These are phyloP conservation scores for Tolypocladium cylindrosporum DNA, from an alignment of 2,329 filamentous ascomycete genomes.

Conservation along the genomic window DNA sequence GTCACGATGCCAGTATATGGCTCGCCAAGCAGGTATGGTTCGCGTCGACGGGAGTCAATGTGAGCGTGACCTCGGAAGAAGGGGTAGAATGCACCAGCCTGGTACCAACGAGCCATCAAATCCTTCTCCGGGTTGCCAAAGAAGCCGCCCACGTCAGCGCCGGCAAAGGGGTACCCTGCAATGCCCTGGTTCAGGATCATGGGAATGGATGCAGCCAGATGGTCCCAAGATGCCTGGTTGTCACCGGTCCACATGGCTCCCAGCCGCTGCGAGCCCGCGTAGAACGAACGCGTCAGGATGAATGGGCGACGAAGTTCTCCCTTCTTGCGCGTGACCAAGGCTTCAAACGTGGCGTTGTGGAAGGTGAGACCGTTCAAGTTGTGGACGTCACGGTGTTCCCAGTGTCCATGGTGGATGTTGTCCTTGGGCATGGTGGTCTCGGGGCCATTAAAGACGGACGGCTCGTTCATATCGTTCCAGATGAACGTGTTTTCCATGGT, in stretches of 20 bases:
- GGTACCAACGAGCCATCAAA: slow-evolving; percentile 88
- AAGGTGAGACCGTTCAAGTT: slow-evolving; percentile 94
- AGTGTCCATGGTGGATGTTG: slow-evolving; percentile 81
- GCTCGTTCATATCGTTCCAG: slow-evolving; percentile 99
- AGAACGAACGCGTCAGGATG: slow-evolving; percentile 87
- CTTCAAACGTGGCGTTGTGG: slow-evolving; percentile 86
- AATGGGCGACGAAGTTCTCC: slow-evolving; percentile 82
- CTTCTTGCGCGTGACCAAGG: slow-evolving; percentile 73
- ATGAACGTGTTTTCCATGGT: slow-evolving; percentile 81
- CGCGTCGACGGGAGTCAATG: slow-evolving; percentile 87
- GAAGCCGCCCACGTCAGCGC: slow-evolving; percentile 94
- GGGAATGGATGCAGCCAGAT: slow-evolving; percentile 79
- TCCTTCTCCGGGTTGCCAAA: slow-evolving; percentile 95
- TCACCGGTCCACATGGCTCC: slow-evolving; percentile 99
- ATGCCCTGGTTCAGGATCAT: slow-evolving; percentile 94
- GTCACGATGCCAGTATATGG: slow-evolving; percentile 82
- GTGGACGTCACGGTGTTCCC: slow-evolving; percentile 96
- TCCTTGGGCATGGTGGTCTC: slow-evolving; percentile 99
- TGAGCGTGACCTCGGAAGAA: slow-evolving; percentile 98
- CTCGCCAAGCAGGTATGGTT: slow-evolving; percentile 81
- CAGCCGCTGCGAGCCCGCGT: slow-evolving; percentile 76
- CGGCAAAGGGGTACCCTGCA: slow-evolving; percentile 84
- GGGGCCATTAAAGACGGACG: slow-evolving; percentile 95
- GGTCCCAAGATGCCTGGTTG: slow-evolving; percentile 88
- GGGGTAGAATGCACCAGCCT: slow-evolving; percentile 91